Conservation (phyloP, 2,329 filamentous ascomycete species). For the Trichoderma koningii region DNA sequence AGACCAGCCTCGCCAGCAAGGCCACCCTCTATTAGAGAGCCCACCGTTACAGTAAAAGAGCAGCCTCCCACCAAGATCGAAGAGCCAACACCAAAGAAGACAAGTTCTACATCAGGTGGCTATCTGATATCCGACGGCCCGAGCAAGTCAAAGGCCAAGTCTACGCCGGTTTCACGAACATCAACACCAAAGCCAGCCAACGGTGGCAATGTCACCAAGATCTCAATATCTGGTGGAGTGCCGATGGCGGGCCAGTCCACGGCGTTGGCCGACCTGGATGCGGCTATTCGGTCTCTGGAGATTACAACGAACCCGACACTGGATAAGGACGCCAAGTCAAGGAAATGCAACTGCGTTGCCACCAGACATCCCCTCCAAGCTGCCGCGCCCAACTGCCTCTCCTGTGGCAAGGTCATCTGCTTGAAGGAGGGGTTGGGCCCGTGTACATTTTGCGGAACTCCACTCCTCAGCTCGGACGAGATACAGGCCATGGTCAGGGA, state of each 20-base stretch:
- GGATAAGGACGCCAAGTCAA: slow-evolving; percentile 50
- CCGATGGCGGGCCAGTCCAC: slow-evolving; percentile 82
- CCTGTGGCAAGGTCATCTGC: slow-evolving; percentile 93
- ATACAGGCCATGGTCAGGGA: slow-evolving; percentile 84
- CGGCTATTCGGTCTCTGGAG: slow-evolving; percentile 86
- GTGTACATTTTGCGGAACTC: slow-evolving; percentile 83
- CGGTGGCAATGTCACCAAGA: slow-evolving; percentile 57
- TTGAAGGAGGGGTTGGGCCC: slow-evolving; percentile 91
- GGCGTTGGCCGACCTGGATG: slow-evolving; percentile 69
- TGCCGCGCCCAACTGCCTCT: slow-evolving; percentile 90
- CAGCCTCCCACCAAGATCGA: slow-evolving; percentile 13
- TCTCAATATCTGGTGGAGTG: slow-evolving; percentile 73
- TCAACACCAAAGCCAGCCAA: slow-evolving; percentile 57
- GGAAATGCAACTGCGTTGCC: slow-evolving; percentile 85
- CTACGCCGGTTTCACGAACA: slow-evolving; percentile 53
- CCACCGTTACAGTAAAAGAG: slow-evolving; percentile 43
- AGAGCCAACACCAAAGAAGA: slow-evolving; percentile 48
- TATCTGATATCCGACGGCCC: slow-evolving; percentile 75
- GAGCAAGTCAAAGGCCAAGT: slow-evolving; percentile 58
- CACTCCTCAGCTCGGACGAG: slow-evolving; percentile 71
- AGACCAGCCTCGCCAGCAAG: slow-evolving; percentile 42
- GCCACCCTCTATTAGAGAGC: slow-evolving; percentile 1
- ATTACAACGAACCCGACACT: slow-evolving; percentile 85
- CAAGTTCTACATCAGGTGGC: slow-evolving; percentile 69
- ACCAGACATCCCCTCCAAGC: slow-evolving; percentile 82